A percentile compares a stretch with the other conserved stretches of the same genome.
phyloP scores from a whole-genome alignment of 1,139 yeast genomes.

The Meyerozyma guilliermondii region DNA sequence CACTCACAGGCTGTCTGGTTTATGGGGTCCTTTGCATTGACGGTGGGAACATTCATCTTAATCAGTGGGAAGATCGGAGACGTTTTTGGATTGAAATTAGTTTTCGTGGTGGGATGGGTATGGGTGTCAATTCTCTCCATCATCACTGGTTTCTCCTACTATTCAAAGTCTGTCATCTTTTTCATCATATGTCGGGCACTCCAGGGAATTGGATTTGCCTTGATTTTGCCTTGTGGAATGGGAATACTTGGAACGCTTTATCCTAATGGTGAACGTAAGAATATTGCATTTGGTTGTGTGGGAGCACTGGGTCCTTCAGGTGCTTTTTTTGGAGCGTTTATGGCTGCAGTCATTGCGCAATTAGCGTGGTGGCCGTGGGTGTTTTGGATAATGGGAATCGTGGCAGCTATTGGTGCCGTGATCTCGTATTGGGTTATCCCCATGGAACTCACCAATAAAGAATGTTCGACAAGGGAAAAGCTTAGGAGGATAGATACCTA shows the following conservation, averaged over 20 bases:
- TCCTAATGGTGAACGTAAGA: conserved; percentile 42
- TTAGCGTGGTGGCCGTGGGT: conserved; percentile 50
- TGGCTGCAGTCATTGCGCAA: conserved; percentile 44
- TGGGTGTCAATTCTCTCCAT: conserved; percentile 42
- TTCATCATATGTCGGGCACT: conserved; percentile 49
- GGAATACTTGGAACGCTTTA: conserved; percentile 48
- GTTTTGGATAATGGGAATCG: conserved; percentile 41
- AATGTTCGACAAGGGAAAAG: conserved; percentile 7
- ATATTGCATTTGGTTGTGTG: conserved; percentile 44
- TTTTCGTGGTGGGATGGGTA: conserved; percentile 39
- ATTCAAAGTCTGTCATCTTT: conserved; percentile 37
- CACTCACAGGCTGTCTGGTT: conserved; percentile 44
- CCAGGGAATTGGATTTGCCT: conserved; percentile 53
- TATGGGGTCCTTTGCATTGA: conserved; percentile 52
- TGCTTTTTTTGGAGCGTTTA: conserved; percentile 44
- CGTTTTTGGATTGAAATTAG: conserved; percentile 43
- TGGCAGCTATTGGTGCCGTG: conserved; percentile 23
- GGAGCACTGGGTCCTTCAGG: conserved; percentile 57
- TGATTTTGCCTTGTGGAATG: conserved; percentile 47
- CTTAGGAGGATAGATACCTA: conserved; percentile 32
- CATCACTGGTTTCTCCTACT: conserved; percentile 45
- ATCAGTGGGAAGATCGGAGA: conserved; percentile 52
- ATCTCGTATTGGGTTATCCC: conserved; percentile 33
- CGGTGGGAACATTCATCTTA: conserved; percentile 51
- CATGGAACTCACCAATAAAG: conserved; percentile 5